Evolutionary conservation across 805 yeast genomes (phyloP).

Genomic region (Candida vartiovaarae): DNA sequence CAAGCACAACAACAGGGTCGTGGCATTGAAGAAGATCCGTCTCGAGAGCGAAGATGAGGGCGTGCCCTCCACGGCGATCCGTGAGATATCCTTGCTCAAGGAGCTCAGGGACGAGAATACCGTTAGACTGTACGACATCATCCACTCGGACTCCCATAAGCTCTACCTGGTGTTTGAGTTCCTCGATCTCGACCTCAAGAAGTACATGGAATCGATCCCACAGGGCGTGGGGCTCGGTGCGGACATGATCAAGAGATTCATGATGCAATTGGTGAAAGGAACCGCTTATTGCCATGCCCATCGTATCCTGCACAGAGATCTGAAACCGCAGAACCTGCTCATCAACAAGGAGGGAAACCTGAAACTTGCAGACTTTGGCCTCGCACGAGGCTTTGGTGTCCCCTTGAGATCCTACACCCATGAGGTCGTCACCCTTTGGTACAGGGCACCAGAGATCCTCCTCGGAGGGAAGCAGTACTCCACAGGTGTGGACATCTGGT

Average conservation of each 20-base stretch:
- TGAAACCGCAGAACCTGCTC: constrained; percentile 92
- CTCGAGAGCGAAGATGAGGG: constrained; percentile 97
- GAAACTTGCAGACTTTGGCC: constrained; percentile 87
- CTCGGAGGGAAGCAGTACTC: constrained; percentile 96
- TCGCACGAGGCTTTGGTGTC: constrained; percentile 96
- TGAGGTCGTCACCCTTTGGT: constrained; percentile 97
- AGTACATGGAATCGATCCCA: constrained; percentile 94
- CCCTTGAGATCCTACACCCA: constrained; percentile 96
- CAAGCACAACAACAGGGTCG: constrained; percentile 85
- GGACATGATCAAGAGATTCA: constrained; percentile 84
- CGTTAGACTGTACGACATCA: constrained; percentile 85
- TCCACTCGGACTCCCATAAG: constrained; percentile 90
- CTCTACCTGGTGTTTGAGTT: constrained; percentile 90
- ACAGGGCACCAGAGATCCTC: constrained; percentile 91
- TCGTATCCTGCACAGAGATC: constrained; percentile 88
- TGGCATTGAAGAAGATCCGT: constrained; percentile 91
- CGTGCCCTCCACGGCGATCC: constrained; percentile 95
- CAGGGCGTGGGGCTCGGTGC: constrained; percentile 86
- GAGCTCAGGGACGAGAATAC: constrained; percentile 92
- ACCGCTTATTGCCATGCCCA: constrained; percentile 91
- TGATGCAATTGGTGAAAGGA: constrained; percentile 88
- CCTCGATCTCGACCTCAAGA: constrained; percentile 89
- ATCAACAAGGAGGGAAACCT: constrained; percentile 94
- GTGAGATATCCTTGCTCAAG: constrained; percentile 90
- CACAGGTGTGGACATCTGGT: constrained; percentile 99